Conservation (phyloP, 805 yeast species). For the Zygoascus ofunaensis region DNA sequence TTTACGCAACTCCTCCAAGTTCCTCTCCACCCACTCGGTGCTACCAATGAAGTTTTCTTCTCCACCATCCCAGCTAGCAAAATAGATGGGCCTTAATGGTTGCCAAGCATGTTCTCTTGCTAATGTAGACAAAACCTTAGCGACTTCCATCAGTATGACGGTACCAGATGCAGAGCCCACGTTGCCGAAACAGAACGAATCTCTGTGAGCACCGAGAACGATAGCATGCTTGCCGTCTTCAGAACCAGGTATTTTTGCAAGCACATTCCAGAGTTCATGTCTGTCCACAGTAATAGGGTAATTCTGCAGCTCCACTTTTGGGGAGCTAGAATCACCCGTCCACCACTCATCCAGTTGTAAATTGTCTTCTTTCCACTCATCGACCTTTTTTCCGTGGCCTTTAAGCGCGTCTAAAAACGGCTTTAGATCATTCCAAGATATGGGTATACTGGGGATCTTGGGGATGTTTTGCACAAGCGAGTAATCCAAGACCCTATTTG, state of each 20-base stretch:
- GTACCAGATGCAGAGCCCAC: conserved; percentile 66
- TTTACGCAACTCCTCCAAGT: conserved; percentile 42
- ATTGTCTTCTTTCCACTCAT: conserved; percentile 25
- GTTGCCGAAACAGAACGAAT: conserved; percentile 70
- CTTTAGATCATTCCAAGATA: conserved; percentile 63
- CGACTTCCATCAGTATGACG: conserved; percentile 58
- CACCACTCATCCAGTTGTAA: conserved; percentile 33
- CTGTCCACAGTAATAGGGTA: conserved; percentile 37
- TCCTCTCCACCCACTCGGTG: conserved; percentile 62
- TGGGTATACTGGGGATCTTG: conserved; percentile 65
- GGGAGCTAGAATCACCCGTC: conserved; percentile 32
- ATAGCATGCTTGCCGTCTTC: conserved; percentile 71
- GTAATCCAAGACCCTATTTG: conserved; percentile 35
- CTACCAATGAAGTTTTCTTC: conserved; percentile 78
- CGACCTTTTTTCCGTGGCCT: conserved; percentile 33
- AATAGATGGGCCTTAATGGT: conserved; percentile 74
- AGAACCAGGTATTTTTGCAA: conserved; percentile 68
- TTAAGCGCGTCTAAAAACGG: conserved; percentile 33
- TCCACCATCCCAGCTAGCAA: conserved; percentile 76
- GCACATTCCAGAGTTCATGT: conserved; percentile 69
- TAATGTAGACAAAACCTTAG: conserved; percentile 56
- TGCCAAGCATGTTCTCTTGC: conserved; percentile 62
- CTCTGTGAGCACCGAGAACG: conserved; percentile 76
- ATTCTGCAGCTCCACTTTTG: conserved; percentile 28
- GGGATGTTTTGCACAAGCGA: conserved; percentile 51